phyloP scores from a whole-genome alignment of 345 rosid genomes.

The Mercurialis annua region DNA sequence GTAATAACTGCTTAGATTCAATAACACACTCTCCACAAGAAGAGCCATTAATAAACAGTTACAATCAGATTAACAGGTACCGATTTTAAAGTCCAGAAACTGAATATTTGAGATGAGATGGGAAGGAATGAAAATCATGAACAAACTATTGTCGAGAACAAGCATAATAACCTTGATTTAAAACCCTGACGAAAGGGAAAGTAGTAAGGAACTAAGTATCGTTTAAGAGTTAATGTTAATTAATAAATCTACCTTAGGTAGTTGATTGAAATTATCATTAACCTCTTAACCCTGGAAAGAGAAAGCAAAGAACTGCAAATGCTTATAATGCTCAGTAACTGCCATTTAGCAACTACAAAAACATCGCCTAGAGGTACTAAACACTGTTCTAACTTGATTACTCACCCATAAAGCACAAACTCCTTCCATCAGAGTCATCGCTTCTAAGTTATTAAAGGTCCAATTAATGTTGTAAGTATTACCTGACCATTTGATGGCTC shows the following conservation, averaged over 20 bases:
- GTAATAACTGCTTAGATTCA: slow-evolving; percentile 3
- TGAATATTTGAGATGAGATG: not conserved
- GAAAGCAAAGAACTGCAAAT: not conserved
- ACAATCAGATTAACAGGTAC: not conserved
- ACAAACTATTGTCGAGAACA: not conserved
- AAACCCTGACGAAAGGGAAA: not conserved
- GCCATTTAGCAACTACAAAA: not conserved
- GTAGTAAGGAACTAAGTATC: not conserved
- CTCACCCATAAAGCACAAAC: not conserved
- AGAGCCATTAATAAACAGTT: slow-evolving; percentile 1
- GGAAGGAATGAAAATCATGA: not conserved
- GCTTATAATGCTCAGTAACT: not conserved
- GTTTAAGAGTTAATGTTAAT: not conserved
- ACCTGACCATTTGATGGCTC: slow-evolving; percentile 93
- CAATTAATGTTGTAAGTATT: slow-evolving; percentile 8
- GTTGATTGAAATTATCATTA: not conserved
- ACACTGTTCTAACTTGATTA: slow-evolving; percentile 3
- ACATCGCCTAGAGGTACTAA: not conserved
- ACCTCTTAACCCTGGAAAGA: not conserved
- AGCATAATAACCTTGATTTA: not conserved
- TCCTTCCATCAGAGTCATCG: slow-evolving; percentile 2
- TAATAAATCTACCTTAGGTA: not conserved
- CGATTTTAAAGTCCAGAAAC: not conserved
- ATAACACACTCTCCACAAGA: not conserved
- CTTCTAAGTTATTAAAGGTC: not conserved